Evolutionary conservation across 1,284 basidiomycete genomes (phyloP), one percentile per base, ranked within the genome.

Genomic region (Taiwanofungus camphoratus): DNA sequence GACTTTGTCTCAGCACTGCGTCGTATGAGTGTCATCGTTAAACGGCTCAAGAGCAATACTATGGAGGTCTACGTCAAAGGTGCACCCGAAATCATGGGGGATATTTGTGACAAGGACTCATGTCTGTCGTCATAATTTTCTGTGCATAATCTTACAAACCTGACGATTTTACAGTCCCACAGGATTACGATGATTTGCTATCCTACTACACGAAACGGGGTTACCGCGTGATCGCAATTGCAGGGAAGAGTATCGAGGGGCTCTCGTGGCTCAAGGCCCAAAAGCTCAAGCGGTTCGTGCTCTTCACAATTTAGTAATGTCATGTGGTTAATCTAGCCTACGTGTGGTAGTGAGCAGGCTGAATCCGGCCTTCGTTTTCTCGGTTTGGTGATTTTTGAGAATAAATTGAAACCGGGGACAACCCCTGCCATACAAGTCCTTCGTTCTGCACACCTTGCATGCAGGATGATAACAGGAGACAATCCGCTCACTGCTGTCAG

Each of bases 61-160:
- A 98, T 99, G 91, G 95, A 99, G 61, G 77, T 98, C 6, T 99
- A 97, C 62, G 94, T 95, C 60, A 99, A 99, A 63, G 96, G 96
- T 18, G 96, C 96, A 1, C 96, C 96, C 0, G 96, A 99, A 63
- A 91, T 96, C 43, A 99, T 99, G 93, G 64, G 70, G 2, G 94
- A 96, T 36, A 98, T 99, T 46, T 98, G 94, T 61, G 86, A 92
- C 45, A 84, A 76, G 49, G 78, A 85, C 39, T 89, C 92, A 12
- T 86, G 92, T 94, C 57, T 57, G 91, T 72, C 2, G 19, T 23
- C 42, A 46, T 46, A 12, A 8, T 15, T 13, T 24, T 13, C 22
- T 22, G 8, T 29, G 20, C 41, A 42, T 1, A 30, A 20, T 8
- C 13, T 36, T 26, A 15, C 33, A 39, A 12, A 23, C n/a, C n/a